These are phyloP conservation scores for Sugiyamaella qingdaonensis DNA, from an alignment of 805 yeast genomes.

Conservation along the genomic window DNA sequence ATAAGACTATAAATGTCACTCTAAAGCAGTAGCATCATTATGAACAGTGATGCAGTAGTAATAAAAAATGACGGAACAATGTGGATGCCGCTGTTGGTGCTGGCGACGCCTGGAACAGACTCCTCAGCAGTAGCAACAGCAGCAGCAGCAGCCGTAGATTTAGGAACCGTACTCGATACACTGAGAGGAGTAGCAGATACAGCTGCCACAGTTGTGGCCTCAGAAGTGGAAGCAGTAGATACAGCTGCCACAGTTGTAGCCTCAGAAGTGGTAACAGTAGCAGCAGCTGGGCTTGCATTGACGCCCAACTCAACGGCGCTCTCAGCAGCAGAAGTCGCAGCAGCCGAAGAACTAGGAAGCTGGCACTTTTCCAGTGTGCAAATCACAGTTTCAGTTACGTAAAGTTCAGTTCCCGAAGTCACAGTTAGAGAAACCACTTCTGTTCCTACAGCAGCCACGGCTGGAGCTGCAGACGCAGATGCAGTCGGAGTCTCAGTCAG, in stretches of 20 bases:
- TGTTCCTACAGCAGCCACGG: slow-evolving; percentile 5
- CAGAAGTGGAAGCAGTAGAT: neutral
- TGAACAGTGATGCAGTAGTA: no score
- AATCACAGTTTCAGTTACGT: neutral
- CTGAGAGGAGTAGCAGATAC: no score
- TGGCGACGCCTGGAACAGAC: no score
- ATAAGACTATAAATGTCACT: neutral
- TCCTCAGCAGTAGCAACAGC: no score
- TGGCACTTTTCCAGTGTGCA: neutral
- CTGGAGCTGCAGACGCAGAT: neutral
- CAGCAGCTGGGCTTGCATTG: neutral
- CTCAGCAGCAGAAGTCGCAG: neutral
- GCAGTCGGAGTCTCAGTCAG: slow-evolving; percentile 7
- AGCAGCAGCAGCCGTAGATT: no score
- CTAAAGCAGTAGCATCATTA: neutral
- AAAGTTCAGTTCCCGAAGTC: neutral
- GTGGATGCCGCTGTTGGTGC: no score
- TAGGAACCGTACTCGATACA: no score
- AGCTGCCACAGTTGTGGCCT: neutral
- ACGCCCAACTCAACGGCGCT: no score
- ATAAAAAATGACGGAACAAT: no score
- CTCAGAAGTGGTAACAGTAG: neutral
- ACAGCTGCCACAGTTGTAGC: neutral
- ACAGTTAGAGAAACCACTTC: neutral
- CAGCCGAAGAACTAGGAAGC: neutral